A percentile compares a stretch with the other conserved stretches of the same genome.
Conservation (phyloP, 1,139 yeast genomes). For the Candida sp. region DNA sequence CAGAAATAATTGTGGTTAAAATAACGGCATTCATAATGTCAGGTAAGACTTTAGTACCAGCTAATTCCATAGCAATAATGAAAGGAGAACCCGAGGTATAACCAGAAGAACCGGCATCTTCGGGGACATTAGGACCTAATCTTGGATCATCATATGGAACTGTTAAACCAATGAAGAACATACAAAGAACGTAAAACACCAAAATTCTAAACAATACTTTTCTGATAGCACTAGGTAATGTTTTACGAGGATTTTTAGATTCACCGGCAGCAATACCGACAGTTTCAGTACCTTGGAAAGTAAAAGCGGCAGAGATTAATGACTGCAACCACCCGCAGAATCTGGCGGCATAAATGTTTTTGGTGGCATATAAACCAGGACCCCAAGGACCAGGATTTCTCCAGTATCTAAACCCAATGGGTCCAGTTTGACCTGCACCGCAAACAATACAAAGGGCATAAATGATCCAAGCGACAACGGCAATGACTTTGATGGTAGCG, state of each 20-base stretch:
- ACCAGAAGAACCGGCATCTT: conserved; percentile 10
- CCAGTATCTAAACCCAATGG: conserved; percentile 88
- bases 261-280: conserved; percentile 92
- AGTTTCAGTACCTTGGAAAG: conserved; percentile 78
- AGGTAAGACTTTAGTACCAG: conserved; percentile 68
- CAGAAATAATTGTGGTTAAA: conserved; percentile 65
- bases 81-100: conserved; percentile 51
- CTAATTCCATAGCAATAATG: conserved; percentile 56
- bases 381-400: conserved; percentile 90
- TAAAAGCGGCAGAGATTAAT: conserved; percentile 69
- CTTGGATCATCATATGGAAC: conserved; percentile 74
- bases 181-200: conserved; percentile 74
- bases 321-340: conserved; percentile 67
- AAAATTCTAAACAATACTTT: conserved; percentile 80
- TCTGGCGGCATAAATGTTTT: conserved; percentile 47
- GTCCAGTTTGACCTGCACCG: conserved; percentile 68
- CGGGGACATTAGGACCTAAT: conserved; percentile 11
- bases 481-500: conserved; percentile 63
- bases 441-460: conserved; percentile 69
- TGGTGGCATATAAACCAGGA: conserved; percentile 46
- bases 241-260: conserved; percentile 72
- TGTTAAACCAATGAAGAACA: conserved; percentile 77
- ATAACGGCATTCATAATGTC: conserved; percentile 77
- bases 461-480: conserved; percentile 68
- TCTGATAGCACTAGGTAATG: conserved; percentile 82